phyloP scores from a whole-genome alignment of 352 stramenopile species.

The Globisporangium sylvaticum region DNA sequence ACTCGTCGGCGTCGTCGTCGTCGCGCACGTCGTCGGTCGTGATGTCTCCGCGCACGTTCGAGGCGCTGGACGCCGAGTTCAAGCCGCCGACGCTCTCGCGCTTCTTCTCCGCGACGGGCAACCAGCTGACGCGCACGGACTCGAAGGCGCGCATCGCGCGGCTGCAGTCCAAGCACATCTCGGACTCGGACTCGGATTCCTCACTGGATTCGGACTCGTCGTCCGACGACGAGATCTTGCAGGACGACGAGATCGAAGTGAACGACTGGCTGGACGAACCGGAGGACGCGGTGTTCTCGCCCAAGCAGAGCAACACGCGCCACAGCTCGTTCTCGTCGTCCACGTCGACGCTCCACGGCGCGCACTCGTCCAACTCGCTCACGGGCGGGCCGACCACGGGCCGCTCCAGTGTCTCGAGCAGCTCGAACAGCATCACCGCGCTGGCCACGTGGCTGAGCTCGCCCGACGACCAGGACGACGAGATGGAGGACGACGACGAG shows the following conservation, averaged over 20 bases:
- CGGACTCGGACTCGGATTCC: conserved; percentile 35
- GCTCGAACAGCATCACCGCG: conserved; percentile 55
- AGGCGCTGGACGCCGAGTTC: conserved; percentile 20
- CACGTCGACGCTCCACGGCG: conserved; percentile 34
- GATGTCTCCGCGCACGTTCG: conserved; percentile 20
- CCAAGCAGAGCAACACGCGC: conserved; percentile 26
- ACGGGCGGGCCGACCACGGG: conserved; percentile 21
- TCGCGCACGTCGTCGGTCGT: conserved; percentile 19
- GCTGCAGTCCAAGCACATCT: conserved; percentile 19
- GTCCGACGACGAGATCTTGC: conserved; percentile 25
- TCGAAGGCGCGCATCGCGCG: conserved; percentile 19
- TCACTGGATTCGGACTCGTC: conserved; percentile 29
- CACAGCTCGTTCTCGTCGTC: conserved; percentile 55
- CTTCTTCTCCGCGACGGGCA: conserved; percentile 10
- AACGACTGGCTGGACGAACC: conserved; percentile 79
- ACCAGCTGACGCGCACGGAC: conserved; percentile 11
- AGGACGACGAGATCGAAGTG: conserved; percentile 54
- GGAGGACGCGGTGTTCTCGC: conserved; percentile 54
- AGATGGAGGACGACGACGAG: conserved; percentile 62
- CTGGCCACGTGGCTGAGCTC: conserved; percentile 67
- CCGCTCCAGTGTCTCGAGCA: conserved; percentile 42
- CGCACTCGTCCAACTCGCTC: conserved; percentile 31
- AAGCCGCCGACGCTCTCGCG: conserved; percentile 20
- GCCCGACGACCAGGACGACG: conserved; percentile 57
- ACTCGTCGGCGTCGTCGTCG: conserved; percentile 17